phyloP scores from a whole-genome alignment of 768 basidiomycete species.

The Mycena floridula region DNA sequence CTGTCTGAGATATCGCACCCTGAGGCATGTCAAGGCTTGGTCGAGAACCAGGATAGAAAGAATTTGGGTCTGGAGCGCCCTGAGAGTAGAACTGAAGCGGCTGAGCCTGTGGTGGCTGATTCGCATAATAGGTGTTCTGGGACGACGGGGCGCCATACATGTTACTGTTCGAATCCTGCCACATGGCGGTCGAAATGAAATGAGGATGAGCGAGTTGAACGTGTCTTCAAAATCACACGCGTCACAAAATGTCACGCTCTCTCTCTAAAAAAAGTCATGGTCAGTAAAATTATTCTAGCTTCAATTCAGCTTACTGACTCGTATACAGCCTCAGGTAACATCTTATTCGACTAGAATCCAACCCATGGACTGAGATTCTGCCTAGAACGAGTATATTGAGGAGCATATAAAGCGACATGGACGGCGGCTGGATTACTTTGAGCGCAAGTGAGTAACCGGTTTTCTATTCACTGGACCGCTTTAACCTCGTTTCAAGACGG shows the following conservation, averaged over 20 bases:
- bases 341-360: background rate
- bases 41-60: slow-evolving; percentile 65
- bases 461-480: background rate
- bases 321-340: slow-evolving; percentile 59
- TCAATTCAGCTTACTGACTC: slow-evolving; percentile 11
- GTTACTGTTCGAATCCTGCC: slow-evolving; percentile 65
- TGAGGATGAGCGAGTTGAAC: too few species aligned
- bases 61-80: slow-evolving; percentile 42
- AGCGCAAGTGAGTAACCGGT: slow-evolving; percentile 68
- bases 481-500: slow-evolving; percentile 40
- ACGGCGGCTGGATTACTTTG: slow-evolving; percentile 91
- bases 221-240: too few species aligned
- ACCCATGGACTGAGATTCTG: background rate
- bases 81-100: slow-evolving; percentile 78
- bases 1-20: slow-evolving; percentile 41
- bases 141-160: slow-evolving; percentile 56
- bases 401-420: slow-evolving; percentile 98
- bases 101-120: slow-evolving; percentile 40
- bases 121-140: slow-evolving; percentile 53
- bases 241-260: too few species aligned
- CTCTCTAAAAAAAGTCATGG: too few species aligned
- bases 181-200: slow-evolving; percentile 44
- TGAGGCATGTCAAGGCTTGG: slow-evolving; percentile 78
- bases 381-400: slow-evolving; percentile 97
- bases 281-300: too few species aligned